These are phyloP conservation scores for Geosiphon pyriformis DNA, from an alignment of 192 early-diverging fungal genomes.

Conservation along the genomic window DNA sequence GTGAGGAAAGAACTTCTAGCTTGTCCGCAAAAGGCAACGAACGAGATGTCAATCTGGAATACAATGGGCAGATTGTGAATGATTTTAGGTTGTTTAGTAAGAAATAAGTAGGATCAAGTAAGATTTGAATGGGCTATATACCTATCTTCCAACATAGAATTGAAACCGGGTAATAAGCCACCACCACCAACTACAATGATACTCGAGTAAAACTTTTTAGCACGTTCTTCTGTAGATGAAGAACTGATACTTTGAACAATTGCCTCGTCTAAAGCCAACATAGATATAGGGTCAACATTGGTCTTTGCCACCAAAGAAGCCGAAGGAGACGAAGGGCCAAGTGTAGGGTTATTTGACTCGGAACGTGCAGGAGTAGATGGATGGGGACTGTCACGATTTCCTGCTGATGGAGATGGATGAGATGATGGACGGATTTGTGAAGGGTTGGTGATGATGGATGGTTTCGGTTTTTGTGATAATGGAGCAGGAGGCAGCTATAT, in stretches of 20 bases:
- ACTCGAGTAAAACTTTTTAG: constrained; percentile 65
- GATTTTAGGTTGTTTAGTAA: too few relatives aligned
- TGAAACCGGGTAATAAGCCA: constrained; percentile 63
- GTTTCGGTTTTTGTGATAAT: constrained; percentile 8
- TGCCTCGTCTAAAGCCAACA: constrained; percentile 55
- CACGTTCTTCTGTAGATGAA: constrained; percentile 62
- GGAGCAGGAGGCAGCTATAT: not conserved
- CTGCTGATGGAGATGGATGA: constrained; percentile 20
- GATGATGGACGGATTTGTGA: constrained; percentile 3
- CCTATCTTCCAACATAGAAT: constrained; percentile 57
- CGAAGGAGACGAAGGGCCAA: constrained; percentile 27
- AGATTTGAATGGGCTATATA: too few relatives aligned
- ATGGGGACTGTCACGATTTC: constrained; percentile 12
- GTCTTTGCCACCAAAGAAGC: not conserved
- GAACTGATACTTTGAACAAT: constrained; percentile 64
- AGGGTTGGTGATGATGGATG: not conserved
- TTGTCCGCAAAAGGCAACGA: constrained; percentile 41
- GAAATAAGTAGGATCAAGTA: too few relatives aligned
- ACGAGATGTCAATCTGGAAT: constrained; percentile 15
- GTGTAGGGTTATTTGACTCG: constrained; percentile 18
- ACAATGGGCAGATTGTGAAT: too few relatives aligned
- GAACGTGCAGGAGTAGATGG: constrained; percentile 7
- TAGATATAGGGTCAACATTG: constrained; percentile 7
- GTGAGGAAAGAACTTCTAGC: constrained; percentile 66
- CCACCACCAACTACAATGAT: constrained; percentile 87